Base-by-base conservation (phyloP, 768 basidiomycete genomes). In the Boletus vermiculosoides region DNA sequence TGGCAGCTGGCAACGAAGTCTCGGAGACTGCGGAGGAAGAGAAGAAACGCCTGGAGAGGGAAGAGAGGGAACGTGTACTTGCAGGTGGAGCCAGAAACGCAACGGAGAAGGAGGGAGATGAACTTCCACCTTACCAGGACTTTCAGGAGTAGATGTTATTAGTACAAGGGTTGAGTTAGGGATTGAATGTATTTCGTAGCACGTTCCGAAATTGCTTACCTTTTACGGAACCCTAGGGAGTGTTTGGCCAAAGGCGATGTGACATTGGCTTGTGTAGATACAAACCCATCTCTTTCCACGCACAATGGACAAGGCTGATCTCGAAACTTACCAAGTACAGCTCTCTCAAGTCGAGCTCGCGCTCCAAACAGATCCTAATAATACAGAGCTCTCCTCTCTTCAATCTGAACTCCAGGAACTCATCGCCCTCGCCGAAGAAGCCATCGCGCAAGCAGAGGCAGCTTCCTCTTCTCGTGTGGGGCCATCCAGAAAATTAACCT, bases 271-370 rank as follows among this genome's bases (percentile, higher is more conserved):
- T 40, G 48, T 22, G n/a, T 25, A 23, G 16, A 33, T 31, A 20
- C 34, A 36, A 15, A 40, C 39, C 39, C n/a, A 39, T 13, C 22
- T 20, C 31, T 12, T 4, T 20, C 11, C 49, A 50, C 34, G 12
- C n/a, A 49, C 56, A 7, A 72, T 72, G 71, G 71, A 90, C 70
- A 84, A 83, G 65, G 77, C 82, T 56, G 92, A 94, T 72, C 83
- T 94, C 56, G 92, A 94, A 73, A 90, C 90, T 2, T 94, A 93
- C 69, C 89, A 94, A 76, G 88, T 89, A 12, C 90, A 92, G 69
- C 86, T 93, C 57, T 84, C 87, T n/a, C 90, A 94, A 70, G 92
- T 94, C 58, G 90, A 94, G 71, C 74, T 84, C 53, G 88, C 90
- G 20, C 85, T 95, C 46, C 77, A 83, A 48, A 71, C 83, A 41